A percentile compares a stretch with the other conserved stretches of the same genome.
Evolutionary conservation across 179 eudicot species (phyloP).

Genomic region (Pouteria campechiana): DNA sequence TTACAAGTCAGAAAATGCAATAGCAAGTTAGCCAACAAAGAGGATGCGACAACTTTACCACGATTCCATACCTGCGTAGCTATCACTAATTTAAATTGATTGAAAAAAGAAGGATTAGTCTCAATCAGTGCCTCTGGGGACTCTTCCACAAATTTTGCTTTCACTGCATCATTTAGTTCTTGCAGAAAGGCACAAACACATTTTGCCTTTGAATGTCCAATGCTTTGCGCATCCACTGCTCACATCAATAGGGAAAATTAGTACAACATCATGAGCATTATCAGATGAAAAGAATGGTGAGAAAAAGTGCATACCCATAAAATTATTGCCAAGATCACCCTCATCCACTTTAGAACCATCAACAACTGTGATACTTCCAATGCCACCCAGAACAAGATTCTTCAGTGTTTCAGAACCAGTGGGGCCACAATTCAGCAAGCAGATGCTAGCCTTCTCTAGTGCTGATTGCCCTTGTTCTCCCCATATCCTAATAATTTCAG

Average conservation of each 20-base stretch:
- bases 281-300: neutral
- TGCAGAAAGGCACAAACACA: constrained; percentile 82
- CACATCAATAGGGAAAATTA: constrained; percentile 7
- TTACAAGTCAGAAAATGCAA: too few species aligned
- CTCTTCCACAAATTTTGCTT: constrained; percentile 86
- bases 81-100: constrained; percentile 80
- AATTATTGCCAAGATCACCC: constrained; percentile 94
- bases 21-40: too few species aligned
- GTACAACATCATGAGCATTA: neutral
- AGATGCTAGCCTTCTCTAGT: constrained; percentile 81
- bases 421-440: constrained; percentile 93
- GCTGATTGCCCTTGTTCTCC: constrained; percentile 99
- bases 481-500: too few species aligned
- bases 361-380: constrained; percentile 80
- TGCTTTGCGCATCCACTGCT: constrained; percentile 70
- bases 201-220: constrained; percentile 91
- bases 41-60: constrained; percentile 1
- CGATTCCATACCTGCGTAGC: constrained; percentile 72
- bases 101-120: constrained; percentile 76
- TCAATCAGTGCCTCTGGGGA: constrained; percentile 66
- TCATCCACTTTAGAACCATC: constrained; percentile 85
- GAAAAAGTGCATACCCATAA: constrained; percentile 44
- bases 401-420: constrained; percentile 90
- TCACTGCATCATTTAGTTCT: constrained; percentile 95
- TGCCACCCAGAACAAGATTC: constrained; percentile 92